Conservation (phyloP, 1,284 basidiomycete species). For the Sphaerobolus stellatus region DNA sequence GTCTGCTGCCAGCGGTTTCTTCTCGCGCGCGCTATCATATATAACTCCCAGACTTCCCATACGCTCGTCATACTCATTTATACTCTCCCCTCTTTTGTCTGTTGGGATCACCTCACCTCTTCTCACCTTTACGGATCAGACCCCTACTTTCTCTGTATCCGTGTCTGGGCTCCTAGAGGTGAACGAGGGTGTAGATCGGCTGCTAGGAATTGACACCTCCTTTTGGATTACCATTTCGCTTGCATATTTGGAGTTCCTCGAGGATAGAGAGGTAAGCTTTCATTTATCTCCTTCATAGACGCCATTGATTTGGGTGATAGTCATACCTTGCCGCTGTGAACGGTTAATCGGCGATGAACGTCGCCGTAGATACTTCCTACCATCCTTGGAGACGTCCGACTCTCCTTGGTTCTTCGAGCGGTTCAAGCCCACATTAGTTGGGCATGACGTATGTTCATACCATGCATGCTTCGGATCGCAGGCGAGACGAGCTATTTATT, state of each 20-base stretch:
- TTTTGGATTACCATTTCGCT: slow-evolving; percentile 75
- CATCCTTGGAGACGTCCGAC: too few species aligned
- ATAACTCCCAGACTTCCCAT: slow-evolving; percentile 21
- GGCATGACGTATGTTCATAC: too few species aligned
- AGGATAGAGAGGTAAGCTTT: slow-evolving; percentile 66
- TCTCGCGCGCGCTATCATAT: slow-evolving; percentile 18
- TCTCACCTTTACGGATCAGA: slow-evolving; percentile 66
- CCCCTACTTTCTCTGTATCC: slow-evolving; percentile 61
- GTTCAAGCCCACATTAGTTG: too few species aligned
- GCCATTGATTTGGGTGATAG: not conserved
- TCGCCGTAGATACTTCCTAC: too few species aligned
- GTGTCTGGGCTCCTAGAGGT: slow-evolving; percentile 63
- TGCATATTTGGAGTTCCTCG: slow-evolving; percentile 72
- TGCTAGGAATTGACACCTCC: slow-evolving; percentile 66
- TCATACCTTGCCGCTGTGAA: not conserved
- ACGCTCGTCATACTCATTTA: slow-evolving; percentile 18
- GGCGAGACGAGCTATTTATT: too few species aligned
- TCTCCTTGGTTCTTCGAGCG: too few species aligned
- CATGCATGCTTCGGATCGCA: too few species aligned
- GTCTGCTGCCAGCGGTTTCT: slow-evolving; percentile 14
- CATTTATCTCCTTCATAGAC: not conserved
- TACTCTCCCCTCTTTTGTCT: slow-evolving; percentile 26
- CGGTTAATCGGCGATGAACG: not conserved
- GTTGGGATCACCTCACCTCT: slow-evolving; percentile 39
- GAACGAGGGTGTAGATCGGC: slow-evolving; percentile 52